These are phyloP conservation scores for Botrytis medusae DNA, from an alignment of 2,329 filamentous ascomycete genomes.

Conservation along the genomic window DNA sequence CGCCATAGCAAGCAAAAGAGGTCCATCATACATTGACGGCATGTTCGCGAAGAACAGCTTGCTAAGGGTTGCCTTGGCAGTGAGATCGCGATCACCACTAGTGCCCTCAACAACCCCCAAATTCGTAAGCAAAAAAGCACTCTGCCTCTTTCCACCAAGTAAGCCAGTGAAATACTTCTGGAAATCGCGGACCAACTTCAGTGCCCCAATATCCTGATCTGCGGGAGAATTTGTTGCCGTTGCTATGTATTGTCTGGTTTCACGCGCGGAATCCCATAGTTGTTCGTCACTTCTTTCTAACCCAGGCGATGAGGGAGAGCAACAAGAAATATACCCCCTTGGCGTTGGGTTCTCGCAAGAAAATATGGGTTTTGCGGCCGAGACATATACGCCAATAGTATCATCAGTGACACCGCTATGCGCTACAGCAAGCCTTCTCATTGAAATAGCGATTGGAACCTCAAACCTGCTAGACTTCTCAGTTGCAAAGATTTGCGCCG, in stretches of 20 bases:
- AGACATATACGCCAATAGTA: constrained; percentile 14
- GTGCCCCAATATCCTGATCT: constrained; percentile 47
- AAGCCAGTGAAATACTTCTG: constrained; percentile 44
- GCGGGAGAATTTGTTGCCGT: constrained; percentile 43
- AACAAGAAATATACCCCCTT: constrained; percentile 27
- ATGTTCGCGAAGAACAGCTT: constrained; percentile 27
- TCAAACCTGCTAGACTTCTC: constrained; percentile 22
- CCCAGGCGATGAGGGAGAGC: constrained; percentile 6
- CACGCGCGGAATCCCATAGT: constrained; percentile 26
- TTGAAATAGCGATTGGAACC: constrained; percentile 23
- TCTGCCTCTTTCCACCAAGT: constrained; percentile 45
- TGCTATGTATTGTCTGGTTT: constrained; percentile 37
- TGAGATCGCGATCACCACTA: constrained; percentile 3
- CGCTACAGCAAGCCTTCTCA: constrained; percentile 18
- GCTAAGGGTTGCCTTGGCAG: constrained; percentile 4
- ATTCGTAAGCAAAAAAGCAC: constrained; percentile 55
- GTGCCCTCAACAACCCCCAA: constrained; percentile 46
- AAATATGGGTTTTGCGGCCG: constrained; percentile 21
- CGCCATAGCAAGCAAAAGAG: constrained; percentile 25
- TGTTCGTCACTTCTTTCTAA: constrained; percentile 16
- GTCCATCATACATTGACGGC: constrained; percentile 26
- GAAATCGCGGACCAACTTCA: constrained; percentile 48
- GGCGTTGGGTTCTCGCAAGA: constrained; percentile 24
- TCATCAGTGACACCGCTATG: constrained; percentile 1
- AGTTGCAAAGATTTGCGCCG: constrained; percentile 27